A percentile compares a stretch with the other conserved stretches of the same genome.
phyloP scores from a whole-genome alignment of 164 flowering plant species.

The Sedum album region DNA sequence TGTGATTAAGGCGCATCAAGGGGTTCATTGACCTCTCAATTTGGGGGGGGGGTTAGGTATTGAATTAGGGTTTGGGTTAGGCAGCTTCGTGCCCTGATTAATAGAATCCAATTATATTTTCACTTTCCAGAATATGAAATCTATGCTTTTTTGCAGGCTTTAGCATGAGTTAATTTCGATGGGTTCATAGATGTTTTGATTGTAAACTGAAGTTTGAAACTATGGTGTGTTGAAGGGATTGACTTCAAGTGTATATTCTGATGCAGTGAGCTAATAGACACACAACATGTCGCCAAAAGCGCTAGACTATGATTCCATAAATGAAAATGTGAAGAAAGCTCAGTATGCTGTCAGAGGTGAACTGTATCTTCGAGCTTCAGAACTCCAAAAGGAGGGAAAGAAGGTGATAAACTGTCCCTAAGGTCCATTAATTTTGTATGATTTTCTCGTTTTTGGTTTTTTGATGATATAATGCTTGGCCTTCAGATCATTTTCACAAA shows the following conservation, averaged over 20 bases:
- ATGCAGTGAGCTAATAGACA: constrained; percentile 1
- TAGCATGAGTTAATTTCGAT: neutral
- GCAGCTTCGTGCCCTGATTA: too few relatives aligned
- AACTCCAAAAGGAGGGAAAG: constrained; percentile 97
- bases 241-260: neutral
- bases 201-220: neutral
- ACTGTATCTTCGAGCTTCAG: constrained; percentile 93
- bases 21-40: too few relatives aligned
- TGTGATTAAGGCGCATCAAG: too few relatives aligned
- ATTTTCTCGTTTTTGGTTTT: neutral
- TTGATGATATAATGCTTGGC: neutral
- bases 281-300: constrained; percentile 53
- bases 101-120: too few relatives aligned
- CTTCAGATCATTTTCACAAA: constrained; percentile 88
- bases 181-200: neutral
- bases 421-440: neutral
- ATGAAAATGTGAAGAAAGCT: constrained; percentile 85
- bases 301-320: constrained; percentile 67
- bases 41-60: neutral
- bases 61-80: neutral
- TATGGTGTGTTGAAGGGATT: neutral
- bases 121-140: neutral
- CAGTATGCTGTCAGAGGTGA: constrained; percentile 98
- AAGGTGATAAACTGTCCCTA: constrained; percentile 36
- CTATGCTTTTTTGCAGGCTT: neutral